These are phyloP conservation scores for Hevea brasiliensis DNA, from an alignment of 345 rosid species.

Conservation along the genomic window DNA sequence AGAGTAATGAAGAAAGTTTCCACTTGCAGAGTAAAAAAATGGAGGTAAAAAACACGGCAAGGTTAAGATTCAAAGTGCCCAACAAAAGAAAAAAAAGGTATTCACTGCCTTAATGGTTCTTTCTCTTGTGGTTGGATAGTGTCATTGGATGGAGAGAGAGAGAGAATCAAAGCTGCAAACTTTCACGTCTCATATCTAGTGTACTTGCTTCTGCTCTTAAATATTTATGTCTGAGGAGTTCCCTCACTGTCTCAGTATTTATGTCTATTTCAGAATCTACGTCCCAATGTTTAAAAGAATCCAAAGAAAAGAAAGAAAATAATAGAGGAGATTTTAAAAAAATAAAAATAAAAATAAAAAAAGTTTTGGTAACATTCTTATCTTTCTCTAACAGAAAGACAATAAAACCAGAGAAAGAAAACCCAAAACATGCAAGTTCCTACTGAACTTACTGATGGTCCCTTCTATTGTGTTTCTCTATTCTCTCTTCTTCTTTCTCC, in stretches of 20 bases:
- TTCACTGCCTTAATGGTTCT: constrained; percentile 23
- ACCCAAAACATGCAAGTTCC: constrained; percentile 33
- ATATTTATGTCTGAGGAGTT: constrained; percentile 20
- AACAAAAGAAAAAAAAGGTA: not conserved
- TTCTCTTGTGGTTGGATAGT: constrained; percentile 32
- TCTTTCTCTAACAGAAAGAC: constrained; percentile 21
- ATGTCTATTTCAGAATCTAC: constrained; percentile 45
- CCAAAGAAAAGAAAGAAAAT: constrained; percentile 13
- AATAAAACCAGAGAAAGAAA: constrained; percentile 15
- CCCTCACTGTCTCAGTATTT: constrained; percentile 27
- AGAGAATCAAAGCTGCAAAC: constrained; percentile 44
- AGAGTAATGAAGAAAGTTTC: too few relatives aligned
- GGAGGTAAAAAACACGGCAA: not conserved
- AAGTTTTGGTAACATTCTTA: not conserved
- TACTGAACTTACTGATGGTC: constrained; percentile 25
- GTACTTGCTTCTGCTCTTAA: constrained; percentile 38
- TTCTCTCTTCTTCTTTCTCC: not conserved
- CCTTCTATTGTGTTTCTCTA: not conserved
- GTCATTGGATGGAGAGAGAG: constrained; percentile 8
- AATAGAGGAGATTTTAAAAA: not conserved
- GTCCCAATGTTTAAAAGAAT: constrained; percentile 27
- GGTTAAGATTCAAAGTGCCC: not conserved
- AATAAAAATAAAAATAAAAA: not conserved
- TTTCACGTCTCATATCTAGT: constrained; percentile 40
- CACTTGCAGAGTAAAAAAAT: too few relatives aligned